Base-by-base conservation (phyloP, 2,329 filamentous ascomycete genomes). In the Aspergillus felis region DNA sequence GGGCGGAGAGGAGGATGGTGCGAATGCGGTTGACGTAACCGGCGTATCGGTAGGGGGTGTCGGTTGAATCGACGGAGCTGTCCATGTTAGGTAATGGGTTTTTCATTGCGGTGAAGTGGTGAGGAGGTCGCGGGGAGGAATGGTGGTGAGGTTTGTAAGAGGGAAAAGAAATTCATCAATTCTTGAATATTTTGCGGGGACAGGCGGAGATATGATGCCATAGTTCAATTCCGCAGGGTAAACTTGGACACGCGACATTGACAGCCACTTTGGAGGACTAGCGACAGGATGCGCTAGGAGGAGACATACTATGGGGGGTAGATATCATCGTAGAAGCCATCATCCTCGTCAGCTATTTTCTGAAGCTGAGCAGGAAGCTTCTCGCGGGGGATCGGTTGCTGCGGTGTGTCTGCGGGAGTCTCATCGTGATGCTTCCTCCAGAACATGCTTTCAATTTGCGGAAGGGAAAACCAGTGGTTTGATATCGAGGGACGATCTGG, bases 1-100 rank as follows among this genome's bases (percentile, higher is more conserved):
- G 94, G 3, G 92, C 92, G 17, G 90, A 91, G 65, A 92, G 80
- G 68, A 99, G 86, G 64, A 97, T 90, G 7, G 92, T 96, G 60
- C 91, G 87, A 61, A 94, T 79, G 51, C 94, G 87, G 59, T 87
- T 86, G 50, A 91, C 91, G 77, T 99, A 99, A 65, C 90, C 94
- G 57, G 92, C 93, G 77, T 97, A 99, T 69, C 94, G 89, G 68
- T 96, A 79, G 65, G 86, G 88, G 65, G 87, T 89, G 55, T 97
- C 91, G 58, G 91, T 97, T 4, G 91, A 90, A 66, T 95, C 88
- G 56, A 87, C 82, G 14, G 82, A 85, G 68, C 88, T 90, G 70
- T n/a, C 50, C 49, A 53, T 54, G 49, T 64, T 57, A 62, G 58
- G 53, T 58, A 41, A 51, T 25, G 44, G 22, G 20, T 44, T 61